phyloP scores from a whole-genome alignment of 164 flowering plant species.

The Echeveria elegans region DNA sequence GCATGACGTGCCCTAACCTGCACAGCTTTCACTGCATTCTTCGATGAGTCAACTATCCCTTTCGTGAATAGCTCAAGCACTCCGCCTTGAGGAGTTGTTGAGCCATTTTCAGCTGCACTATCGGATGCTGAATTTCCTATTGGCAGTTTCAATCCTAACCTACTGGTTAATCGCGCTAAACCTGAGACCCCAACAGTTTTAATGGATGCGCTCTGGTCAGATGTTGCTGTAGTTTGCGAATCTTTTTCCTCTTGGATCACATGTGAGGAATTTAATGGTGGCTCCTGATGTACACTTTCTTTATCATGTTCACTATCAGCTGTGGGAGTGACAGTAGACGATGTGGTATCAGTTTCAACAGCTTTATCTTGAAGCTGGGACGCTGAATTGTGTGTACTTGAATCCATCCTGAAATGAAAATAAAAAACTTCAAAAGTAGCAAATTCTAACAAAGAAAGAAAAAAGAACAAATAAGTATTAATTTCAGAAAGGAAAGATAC shows the following conservation, averaged over 20 bases:
- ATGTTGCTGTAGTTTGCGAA: constrained; percentile 29
- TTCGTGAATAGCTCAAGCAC: constrained; percentile 66
- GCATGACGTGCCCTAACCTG: constrained; percentile 94
- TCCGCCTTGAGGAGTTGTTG: constrained; percentile 39
- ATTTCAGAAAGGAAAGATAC: background rate
- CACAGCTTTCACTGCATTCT: constrained; percentile 83
- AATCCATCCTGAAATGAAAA: constrained; percentile 22
- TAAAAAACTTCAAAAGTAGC: background rate
- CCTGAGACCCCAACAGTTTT: constrained; percentile 44
- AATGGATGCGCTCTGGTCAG: constrained; percentile 30
- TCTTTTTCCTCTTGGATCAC: constrained; percentile 49
- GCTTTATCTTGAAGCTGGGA: constrained; percentile 12
- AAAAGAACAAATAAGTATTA: no score
- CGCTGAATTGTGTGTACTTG: constrained; percentile 20
- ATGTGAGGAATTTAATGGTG: constrained; percentile 37
- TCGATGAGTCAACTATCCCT: constrained; percentile 85
- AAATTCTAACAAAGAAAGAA: background rate
- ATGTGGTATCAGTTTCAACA: constrained; percentile 14
- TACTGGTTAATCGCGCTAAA: constrained; percentile 68
- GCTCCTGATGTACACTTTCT: constrained; percentile 10
- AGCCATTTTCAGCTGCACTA: constrained; percentile 26
- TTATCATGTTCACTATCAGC: constrained; percentile 22
- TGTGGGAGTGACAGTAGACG: constrained; percentile 10
- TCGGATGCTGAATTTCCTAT: constrained; percentile 34
- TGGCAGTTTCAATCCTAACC: constrained; percentile 51